Conservation (phyloP, 1,284 basidiomycete species). For the Phylloboletellus chloephorus region DNA sequence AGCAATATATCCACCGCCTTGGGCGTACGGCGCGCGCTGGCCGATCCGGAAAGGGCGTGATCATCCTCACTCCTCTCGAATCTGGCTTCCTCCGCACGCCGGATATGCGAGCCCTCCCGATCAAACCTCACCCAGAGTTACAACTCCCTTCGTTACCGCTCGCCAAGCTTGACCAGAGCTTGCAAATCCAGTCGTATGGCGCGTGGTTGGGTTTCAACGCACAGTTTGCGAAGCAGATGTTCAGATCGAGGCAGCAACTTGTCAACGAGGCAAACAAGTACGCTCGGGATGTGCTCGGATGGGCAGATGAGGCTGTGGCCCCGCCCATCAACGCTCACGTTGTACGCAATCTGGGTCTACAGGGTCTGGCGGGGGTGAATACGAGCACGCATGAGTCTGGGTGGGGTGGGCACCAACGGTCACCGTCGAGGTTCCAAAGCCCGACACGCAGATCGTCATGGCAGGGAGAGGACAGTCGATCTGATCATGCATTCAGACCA, state of each 20-base stretch:
- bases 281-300: conserved; percentile 40
- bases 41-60: conserved; percentile 59
- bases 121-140: conserved; percentile 29
- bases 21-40: conserved; percentile 86
- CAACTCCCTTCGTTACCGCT: conserved; percentile 25
- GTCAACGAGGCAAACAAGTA: conserved; percentile 44
- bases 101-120: conserved; percentile 40
- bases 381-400: conserved; percentile 5
- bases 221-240: conserved; percentile 35
- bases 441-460: conserved; percentile 13
- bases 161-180: conserved; percentile 30
- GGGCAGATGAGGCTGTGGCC: conserved; percentile 29
- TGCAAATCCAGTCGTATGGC: conserved; percentile 49
- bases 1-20: conserved; percentile 89
- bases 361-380: conserved; percentile 44
- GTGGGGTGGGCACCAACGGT: conserved; percentile 1
- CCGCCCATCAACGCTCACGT: conserved; percentile 48
- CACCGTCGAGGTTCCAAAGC: conserved; percentile 9
- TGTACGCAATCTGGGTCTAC: conserved; percentile 58
- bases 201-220: conserved; percentile 62
- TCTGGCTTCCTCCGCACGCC: conserved; percentile 45
- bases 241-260: conserved; percentile 40
- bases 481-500: conserved; percentile 1
- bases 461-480: conserved; percentile 5
- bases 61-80: conserved; percentile 55